Evolutionary conservation across 2,329 filamentous ascomycete species (phyloP), one percentile per base, ranked within the genome.

Genomic region (Colletotrichum shisoi): DNA sequence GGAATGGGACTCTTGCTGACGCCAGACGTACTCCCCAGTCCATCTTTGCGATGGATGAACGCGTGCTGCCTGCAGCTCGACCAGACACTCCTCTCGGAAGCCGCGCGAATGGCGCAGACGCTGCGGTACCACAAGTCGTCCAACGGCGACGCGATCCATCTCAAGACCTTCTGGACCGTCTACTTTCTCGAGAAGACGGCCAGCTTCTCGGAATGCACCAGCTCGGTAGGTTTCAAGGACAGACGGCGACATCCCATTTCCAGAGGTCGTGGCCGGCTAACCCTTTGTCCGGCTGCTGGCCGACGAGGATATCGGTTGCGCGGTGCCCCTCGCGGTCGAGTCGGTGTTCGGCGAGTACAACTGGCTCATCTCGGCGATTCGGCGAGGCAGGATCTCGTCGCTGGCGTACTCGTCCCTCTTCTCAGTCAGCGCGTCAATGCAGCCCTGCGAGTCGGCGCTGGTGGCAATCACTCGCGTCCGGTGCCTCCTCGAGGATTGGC

Each of bases 101-200:
- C 73, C 0, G 67, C 74, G 2, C 70, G 75, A 4, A 71, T 75
- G 15, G 74, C 73, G 1, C 74, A 76, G 62, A 73, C 70, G 24
- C 70, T 76, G 0, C 67, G 71, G 0, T 69, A 68, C 24, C 67
- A 65, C 21, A 72, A 68, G 15, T 49, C 64, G 0, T 59, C 56
- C n/a, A 17, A 64, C 13, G 53, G 62, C 4, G 75, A 74, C 19
- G 72, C 78, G 17, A 73, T 68, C 2, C 60, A 79, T 19, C 69
- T 76, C 4, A 62, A 73, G 51, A 74, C 74, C 0, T 81, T 81
- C 60, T 81, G 79, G 78, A 76, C 78, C 1, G 72, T 80, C 21
- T 81, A 80, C 60, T 70, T 71, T 17, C 52, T 80, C 17, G 79
- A 81, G 54, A 80, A 80, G 57, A 72, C 71, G 12, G 58, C 69